phyloP scores from a whole-genome alignment of 306 rosid species.

The Medicago ruthenica region DNA sequence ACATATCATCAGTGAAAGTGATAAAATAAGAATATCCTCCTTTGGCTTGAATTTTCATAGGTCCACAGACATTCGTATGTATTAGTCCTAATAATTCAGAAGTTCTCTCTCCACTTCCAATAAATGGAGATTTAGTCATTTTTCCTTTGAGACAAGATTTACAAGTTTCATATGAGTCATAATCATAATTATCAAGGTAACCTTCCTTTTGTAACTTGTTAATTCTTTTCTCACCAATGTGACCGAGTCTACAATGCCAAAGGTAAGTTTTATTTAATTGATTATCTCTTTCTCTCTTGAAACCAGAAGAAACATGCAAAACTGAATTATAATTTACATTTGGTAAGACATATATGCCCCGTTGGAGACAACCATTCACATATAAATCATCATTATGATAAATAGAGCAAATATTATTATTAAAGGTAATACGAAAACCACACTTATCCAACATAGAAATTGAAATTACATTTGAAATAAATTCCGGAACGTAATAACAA shows the following conservation, averaged over 20 bases:
- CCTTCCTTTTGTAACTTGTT: not conserved
- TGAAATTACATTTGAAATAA: not conserved
- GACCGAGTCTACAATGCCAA: not conserved
- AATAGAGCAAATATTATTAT: not conserved
- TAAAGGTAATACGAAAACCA: not conserved
- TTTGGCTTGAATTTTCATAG: not conserved
- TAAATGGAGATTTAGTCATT: constrained; percentile 6
- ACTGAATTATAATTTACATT: not conserved
- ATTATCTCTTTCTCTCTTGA: not conserved
- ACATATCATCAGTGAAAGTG: not conserved
- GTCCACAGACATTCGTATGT: not conserved
- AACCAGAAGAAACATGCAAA: not conserved
- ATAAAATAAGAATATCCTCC: constrained; percentile 1
- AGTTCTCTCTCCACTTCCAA: not conserved
- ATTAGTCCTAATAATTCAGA: not conserved
- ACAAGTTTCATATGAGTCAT: not conserved
- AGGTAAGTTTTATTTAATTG: not conserved
- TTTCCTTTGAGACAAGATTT: constrained; percentile 13
- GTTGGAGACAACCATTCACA: not conserved
- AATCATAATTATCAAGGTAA: not conserved
- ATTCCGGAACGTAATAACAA: not conserved
- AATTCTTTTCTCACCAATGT: not conserved
- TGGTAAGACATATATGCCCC: not conserved
- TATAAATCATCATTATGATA: not conserved
- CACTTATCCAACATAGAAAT: not conserved